A percentile compares a stretch with the other conserved stretches of the same genome.
These are phyloP conservation scores for Magnolia kwangsiensis DNA, from an alignment of 164 flowering plant species.

Conservation along the genomic window DNA sequence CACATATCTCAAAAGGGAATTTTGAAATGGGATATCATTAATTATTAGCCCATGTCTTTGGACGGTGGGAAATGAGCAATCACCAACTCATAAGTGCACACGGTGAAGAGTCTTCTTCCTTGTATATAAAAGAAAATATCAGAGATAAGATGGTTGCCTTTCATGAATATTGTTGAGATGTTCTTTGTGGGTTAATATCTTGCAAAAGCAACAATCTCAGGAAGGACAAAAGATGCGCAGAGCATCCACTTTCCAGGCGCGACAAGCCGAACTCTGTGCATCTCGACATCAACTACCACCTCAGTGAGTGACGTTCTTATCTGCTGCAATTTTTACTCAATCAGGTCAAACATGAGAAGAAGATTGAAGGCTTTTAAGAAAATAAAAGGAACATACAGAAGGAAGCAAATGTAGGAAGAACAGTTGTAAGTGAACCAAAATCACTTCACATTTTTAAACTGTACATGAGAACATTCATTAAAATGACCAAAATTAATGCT, in stretches of 20 bases:
- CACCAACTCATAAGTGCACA: too few relatives aligned
- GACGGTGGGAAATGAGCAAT: too few relatives aligned
- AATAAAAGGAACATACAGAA: not conserved
- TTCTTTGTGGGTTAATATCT: not conserved
- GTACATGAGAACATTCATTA: not conserved
- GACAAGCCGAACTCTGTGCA: slow-evolving; percentile 80
- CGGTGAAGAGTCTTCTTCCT: too few relatives aligned
- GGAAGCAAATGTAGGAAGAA: not conserved
- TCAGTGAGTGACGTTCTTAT: slow-evolving; percentile 67
- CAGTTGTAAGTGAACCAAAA: not conserved
- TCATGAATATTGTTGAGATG: too few relatives aligned
- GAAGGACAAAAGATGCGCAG: slow-evolving; percentile 83
- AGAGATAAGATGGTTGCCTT: too few relatives aligned
- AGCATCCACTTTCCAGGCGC: slow-evolving; percentile 98
- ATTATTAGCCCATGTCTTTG: too few relatives aligned
- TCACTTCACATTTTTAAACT: not conserved
- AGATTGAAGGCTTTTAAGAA: not conserved
- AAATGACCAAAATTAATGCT: not conserved
- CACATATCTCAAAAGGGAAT: too few relatives aligned
- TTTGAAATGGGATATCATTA: too few relatives aligned
- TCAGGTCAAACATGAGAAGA: not conserved
- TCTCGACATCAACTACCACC: slow-evolving; percentile 60
- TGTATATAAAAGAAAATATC: too few relatives aligned
- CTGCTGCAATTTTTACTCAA: slow-evolving; percentile 42
- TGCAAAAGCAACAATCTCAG: slow-evolving; percentile 60